These are phyloP conservation scores for Pelargonium fulgidum DNA, from an alignment of 441 rosid species.

Conservation along the genomic window DNA sequence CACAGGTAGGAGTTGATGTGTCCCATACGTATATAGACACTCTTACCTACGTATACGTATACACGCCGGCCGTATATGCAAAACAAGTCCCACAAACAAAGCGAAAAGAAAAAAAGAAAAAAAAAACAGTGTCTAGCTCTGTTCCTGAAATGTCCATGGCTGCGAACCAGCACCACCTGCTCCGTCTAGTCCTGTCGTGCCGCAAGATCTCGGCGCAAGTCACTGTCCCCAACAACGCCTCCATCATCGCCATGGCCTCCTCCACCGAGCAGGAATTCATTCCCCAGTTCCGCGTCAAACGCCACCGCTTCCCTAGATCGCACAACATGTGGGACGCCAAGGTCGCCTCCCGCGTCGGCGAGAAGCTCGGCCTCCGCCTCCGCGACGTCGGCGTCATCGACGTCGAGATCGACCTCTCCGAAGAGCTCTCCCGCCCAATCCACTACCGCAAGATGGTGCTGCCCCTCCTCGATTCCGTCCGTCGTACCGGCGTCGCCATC, in stretches of 20 bases:
- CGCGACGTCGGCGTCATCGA: conserved; percentile 49
- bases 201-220: conserved; percentile 79
- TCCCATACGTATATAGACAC: too few relatives aligned
- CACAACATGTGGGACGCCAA: neutral
- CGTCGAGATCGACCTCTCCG: conserved; percentile 47
- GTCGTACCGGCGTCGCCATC: conserved; percentile 55
- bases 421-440: conserved; percentile 63
- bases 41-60: too few relatives aligned
- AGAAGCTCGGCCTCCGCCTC: neutral
- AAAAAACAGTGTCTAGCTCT: too few relatives aligned
- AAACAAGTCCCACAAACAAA: too few relatives aligned
- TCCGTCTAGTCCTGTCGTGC: conserved; percentile 64
- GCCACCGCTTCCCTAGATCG: conserved; percentile 14
- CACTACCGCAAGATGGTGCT: conserved; percentile 51
- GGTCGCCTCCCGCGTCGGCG: neutral
- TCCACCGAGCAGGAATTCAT: conserved; percentile 65
- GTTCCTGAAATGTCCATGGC: neutral
- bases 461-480: conserved; percentile 68
- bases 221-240: conserved; percentile 41
- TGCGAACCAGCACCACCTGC: conserved; percentile 39
- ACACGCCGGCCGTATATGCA: too few relatives aligned
- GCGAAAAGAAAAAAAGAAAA: too few relatives aligned
- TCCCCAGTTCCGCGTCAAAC: conserved; percentile 47
- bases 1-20: too few relatives aligned
- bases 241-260: conserved; percentile 78